These are phyloP conservation scores for Phytophthora sansomeana DNA, from an alignment of 352 stramenopile species.

Conservation along the genomic window DNA sequence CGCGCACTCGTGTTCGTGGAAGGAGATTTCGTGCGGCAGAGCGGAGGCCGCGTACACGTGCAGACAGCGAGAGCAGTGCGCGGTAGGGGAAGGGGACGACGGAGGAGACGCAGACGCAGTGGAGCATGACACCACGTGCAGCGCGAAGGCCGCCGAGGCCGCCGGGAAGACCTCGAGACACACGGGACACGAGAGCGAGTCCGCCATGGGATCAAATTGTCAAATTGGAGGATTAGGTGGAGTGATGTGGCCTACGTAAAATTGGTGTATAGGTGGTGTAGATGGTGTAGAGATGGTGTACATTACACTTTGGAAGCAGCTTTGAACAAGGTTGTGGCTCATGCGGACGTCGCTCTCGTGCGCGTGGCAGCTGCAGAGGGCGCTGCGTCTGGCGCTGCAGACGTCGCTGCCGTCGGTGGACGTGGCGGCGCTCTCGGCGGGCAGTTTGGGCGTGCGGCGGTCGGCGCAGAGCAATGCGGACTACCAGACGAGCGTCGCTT, in stretches of 20 bases:
- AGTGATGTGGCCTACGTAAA: too few relatives aligned
- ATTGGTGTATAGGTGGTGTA: background rate
- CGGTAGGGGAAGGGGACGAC: slow-evolving; percentile 16
- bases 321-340: background rate
- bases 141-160: slow-evolving; percentile 45
- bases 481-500: slow-evolving; percentile 80
- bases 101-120: slow-evolving; percentile 42
- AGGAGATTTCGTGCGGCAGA: slow-evolving; percentile 64
- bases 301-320: background rate
- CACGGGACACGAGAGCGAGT: slow-evolving; percentile 54
- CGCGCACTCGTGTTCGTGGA: slow-evolving; percentile 84
- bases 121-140: slow-evolving; percentile 66
- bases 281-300: background rate
- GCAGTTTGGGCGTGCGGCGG: slow-evolving; percentile 67
- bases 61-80: slow-evolving; percentile 66
- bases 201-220: slow-evolving; percentile 28
- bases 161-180: slow-evolving; percentile 49
- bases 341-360: slow-evolving; percentile 55
- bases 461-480: slow-evolving; percentile 68
- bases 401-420: slow-evolving; percentile 43
- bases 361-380: slow-evolving; percentile 54
- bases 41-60: slow-evolving; percentile 64
- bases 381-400: slow-evolving; percentile 51
- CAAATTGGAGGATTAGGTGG: too few relatives aligned
- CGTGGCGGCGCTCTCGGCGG: slow-evolving; percentile 7